Conservation (phyloP, 2,329 filamentous ascomycete species). For the Hawksworthiomyces lignivorus region DNA sequence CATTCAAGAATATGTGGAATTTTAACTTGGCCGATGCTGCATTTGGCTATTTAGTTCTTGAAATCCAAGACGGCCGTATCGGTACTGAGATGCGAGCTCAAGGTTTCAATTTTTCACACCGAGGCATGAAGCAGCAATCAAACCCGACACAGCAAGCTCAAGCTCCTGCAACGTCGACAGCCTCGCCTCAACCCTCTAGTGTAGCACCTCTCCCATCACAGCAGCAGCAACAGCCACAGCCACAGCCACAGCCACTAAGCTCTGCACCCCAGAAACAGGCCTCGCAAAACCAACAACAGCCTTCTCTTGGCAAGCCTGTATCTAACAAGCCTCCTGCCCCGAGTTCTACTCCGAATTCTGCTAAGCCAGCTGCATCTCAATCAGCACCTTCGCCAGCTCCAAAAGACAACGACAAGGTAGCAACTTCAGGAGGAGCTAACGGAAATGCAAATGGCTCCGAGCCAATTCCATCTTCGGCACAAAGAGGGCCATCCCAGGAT, state of each 20-base stretch:
- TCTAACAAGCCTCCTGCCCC: conserved; percentile 32
- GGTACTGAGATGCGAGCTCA: conserved; percentile 98
- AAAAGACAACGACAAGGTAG: conserved; percentile 52
- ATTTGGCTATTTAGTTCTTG: conserved; percentile 90
- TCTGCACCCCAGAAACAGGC: conserved; percentile 22
- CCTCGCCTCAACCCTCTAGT: conserved; percentile 17
- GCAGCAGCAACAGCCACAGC: neutral
- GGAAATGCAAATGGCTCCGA: conserved; percentile 46
- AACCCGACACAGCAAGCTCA: conserved; percentile 26
- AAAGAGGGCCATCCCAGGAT: conserved; percentile 54
- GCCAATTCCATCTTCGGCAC: conserved; percentile 47
- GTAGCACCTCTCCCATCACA: conserved; percentile 17
- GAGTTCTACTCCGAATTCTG: conserved; percentile 22
- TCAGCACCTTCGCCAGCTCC: conserved; percentile 35
- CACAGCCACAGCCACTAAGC: neutral
- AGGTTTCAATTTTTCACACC: conserved; percentile 98
- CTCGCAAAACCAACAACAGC: conserved; percentile 12
- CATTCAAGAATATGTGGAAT: conserved; percentile 99
- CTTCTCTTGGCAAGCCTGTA: neutral
- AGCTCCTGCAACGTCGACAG: conserved; percentile 28
- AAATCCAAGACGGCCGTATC: conserved; percentile 91
- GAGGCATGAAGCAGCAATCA: conserved; percentile 69
- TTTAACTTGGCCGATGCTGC: conserved; percentile 97
- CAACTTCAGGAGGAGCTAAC: conserved; percentile 38
- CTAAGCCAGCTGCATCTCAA: conserved; percentile 40